Evolutionary conservation across 495 filamentous ascomycete genomes (phyloP), one percentile per base, ranked within the genome.

Genomic region (Lepraria neglecta): DNA sequence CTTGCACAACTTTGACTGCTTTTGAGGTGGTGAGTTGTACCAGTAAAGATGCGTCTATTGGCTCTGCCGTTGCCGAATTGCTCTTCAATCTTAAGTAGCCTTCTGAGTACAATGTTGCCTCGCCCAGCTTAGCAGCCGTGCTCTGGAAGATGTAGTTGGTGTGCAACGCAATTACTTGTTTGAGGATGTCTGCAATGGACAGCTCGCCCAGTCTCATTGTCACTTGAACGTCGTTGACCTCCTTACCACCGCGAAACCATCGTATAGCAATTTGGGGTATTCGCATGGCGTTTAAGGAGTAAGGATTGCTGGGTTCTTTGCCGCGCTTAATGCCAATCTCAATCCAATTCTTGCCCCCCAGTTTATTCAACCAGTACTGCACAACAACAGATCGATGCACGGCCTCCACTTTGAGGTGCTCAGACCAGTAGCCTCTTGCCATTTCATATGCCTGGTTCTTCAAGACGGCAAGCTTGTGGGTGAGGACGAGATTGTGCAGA

Each of bases 201-300:
- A 97, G 79, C 6, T 77, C 74, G 30, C 78, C 76, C 35, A 80
- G 70, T 70, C 95, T 78, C 45, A 96, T 78, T 1, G 79, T 70
- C 47, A 97, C 79, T 28, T 81, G 72, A 31, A 76, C 71, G 61
- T 86, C 84, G 61, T 81, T 80, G 48, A 90, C 81, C 67, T 92
- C 87, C 55, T 85, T 82, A 19, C 84, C 83, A 64, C 90, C 85
- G 45, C 91, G 83, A 68, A 96, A 90, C 94, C 94, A 97, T 59
- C 90, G 83, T 46, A 94, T 69, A 19, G 75, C 80, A 31, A 97
- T 71, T 31, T 69, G 69, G n/a, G 83, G 71, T n/a, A 76, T 70
- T 15, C 67, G 58, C 38, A 69, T 63, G 27, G 60, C 68, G 72
- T 84, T 48, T 74, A 71, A 50, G 67, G 68, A 62, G 69, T 77